These are phyloP conservation scores for Fusarium sp. DNA, from an alignment of 2,329 filamentous ascomycete species.

Conservation along the genomic window DNA sequence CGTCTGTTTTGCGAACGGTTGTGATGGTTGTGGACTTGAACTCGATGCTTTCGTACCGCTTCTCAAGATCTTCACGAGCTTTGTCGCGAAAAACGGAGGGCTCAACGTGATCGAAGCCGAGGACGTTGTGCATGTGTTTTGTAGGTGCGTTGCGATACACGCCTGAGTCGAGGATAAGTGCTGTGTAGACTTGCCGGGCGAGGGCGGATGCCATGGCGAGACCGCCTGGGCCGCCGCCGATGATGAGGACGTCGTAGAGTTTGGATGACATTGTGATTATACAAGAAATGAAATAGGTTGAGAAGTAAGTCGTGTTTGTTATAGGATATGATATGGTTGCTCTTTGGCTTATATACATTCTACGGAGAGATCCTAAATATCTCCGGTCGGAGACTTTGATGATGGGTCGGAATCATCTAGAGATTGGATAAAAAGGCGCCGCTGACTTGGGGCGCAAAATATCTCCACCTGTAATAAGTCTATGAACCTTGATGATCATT, in stretches of 20 bases:
- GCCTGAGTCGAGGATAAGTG: conserved; percentile 60
- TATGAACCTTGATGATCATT: background rate
- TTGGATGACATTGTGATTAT: conserved; percentile 10
- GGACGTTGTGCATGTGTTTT: conserved; percentile 58
- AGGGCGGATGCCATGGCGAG: conserved; percentile 57
- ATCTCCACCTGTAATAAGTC: too few species aligned
- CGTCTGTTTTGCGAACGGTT: conserved; percentile 42
- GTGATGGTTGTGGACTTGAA: conserved; percentile 43
- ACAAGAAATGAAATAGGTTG: accelerated
- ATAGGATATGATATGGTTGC: background rate
- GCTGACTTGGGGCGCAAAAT: background rate
- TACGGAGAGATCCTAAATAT: conserved; percentile 24
- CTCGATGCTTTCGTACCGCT: conserved; percentile 48
- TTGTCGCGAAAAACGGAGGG: conserved; percentile 49
- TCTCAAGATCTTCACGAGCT: conserved; percentile 45
- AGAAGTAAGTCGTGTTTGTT: too few species aligned
- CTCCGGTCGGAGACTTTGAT: conserved; percentile 40
- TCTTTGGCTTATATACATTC: conserved; percentile 9
- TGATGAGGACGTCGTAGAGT: conserved; percentile 60
- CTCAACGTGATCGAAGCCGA: conserved; percentile 50
- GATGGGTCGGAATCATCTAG: background rate
- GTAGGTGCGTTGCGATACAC: conserved; percentile 60
- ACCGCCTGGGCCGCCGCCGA: conserved; percentile 63
- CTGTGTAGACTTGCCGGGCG: conserved; percentile 58
- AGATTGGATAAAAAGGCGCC: background rate